Conservation (phyloP, 2,329 filamentous ascomycete species). For the Colletotrichum falcatum region DNA sequence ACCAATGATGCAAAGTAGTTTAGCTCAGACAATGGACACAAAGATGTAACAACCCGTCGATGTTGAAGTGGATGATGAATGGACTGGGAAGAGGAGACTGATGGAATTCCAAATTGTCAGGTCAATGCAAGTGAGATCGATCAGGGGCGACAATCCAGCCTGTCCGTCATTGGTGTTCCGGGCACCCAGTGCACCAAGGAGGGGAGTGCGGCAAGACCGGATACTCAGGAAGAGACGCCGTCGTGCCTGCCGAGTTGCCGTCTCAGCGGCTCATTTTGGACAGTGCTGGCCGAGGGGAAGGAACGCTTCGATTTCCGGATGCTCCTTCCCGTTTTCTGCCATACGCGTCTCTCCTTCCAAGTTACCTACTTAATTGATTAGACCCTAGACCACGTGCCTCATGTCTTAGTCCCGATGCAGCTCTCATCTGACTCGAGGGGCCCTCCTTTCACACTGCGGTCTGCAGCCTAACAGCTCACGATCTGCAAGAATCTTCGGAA, state of each 20-base stretch:
- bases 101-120: background rate
- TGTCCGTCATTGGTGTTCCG: background rate
- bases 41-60: background rate
- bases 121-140: background rate
- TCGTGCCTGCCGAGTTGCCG: conserved; percentile 10
- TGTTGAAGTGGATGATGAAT: no score
- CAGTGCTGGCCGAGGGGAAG: background rate
- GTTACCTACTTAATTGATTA: no score
- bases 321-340: background rate
- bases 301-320: background rate
- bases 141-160: background rate
- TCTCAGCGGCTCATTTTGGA: background rate
- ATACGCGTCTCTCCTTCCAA: background rate
- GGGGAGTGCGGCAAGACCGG: background rate
- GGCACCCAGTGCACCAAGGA: no score
- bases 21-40: conserved; percentile 14
- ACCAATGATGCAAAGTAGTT: conserved; percentile 24
- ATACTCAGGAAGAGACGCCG: conserved; percentile 10
- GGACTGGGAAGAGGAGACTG: background rate
- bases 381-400: background rate
- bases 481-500: background rate
- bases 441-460: background rate
- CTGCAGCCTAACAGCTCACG: background rate
- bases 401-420: background rate
- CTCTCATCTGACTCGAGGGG: background rate